These are phyloP conservation scores for Thelonectria rubi DNA, from an alignment of 2,329 filamentous ascomycete genomes.

Conservation along the genomic window DNA sequence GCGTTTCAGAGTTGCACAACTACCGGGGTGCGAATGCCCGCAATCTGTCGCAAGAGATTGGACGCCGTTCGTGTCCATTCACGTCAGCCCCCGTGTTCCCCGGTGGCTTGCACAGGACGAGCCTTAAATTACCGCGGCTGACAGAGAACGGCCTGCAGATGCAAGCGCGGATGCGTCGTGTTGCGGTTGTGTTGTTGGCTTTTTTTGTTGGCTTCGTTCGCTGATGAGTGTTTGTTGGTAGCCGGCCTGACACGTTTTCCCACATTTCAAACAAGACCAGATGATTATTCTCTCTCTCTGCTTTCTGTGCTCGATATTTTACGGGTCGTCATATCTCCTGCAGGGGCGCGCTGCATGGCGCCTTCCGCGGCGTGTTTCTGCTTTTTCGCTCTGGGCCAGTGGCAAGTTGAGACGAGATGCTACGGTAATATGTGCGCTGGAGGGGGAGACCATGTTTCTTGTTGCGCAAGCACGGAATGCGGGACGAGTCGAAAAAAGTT, in stretches of 20 bases:
- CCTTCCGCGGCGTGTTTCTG: background rate
- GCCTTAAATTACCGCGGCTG: background rate
- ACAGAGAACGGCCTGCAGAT: background rate
- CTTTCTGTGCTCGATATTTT: background rate
- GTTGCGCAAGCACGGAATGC: background rate
- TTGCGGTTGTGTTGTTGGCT: conserved; percentile 12
- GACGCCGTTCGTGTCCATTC: conserved; percentile 4
- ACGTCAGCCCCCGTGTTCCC: conserved; percentile 15
- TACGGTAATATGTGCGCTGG: conserved; percentile 9
- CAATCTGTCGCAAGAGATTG: conserved; percentile 12
- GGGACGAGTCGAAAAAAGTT: background rate
- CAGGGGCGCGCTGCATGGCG: conserved; percentile 19
- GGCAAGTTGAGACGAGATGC: conserved; percentile 12
- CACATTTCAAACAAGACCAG: conserved; percentile 6
- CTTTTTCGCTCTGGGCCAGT: conserved; percentile 1
- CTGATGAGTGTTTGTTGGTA: too few species aligned
- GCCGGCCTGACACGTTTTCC: conserved; percentile 14
- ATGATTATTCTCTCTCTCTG: background rate
- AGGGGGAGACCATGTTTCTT: background rate
- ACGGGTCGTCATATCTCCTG: conserved; percentile 15
- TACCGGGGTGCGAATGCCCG: conserved; percentile 9
- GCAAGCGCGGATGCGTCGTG: too few species aligned
- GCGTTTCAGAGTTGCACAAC: conserved; percentile 19
- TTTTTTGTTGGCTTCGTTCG: too few species aligned
- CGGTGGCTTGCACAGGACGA: too few species aligned